Base-by-base conservation (phyloP, 163 green algal species). In the Botryococcus braunii region DNA sequence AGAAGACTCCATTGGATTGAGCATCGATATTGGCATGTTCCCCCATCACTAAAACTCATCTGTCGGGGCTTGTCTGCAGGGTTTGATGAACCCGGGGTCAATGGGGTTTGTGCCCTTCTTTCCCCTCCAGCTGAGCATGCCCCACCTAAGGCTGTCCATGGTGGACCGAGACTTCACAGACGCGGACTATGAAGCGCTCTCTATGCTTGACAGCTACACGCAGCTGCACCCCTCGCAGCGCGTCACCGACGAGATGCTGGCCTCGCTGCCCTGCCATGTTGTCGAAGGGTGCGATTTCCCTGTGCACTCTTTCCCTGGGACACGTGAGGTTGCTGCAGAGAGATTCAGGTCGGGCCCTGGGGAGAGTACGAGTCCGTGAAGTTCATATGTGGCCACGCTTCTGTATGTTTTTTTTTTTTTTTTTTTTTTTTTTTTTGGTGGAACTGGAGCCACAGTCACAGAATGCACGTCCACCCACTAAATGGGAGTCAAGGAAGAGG, bases 111-210 rank as follows among this genome's bases (percentile, higher is more conserved):
- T 29, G 17, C 46, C 21, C 46, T 55, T 55, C 21, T 55, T 21
- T 55, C 17, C 21, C 17, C 46, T 21, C 46, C 2, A 40, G 52
- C n/a, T 62, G 2, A 31, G 37, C 17, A 27, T 62, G 52, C 29
- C 35, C 3, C 2, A 62, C 17, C 1, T 5, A 31, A 40, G 21
- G 37, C 21, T 55, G 46, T 55, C 17, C 21, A 27, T 29, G 11
- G n/a, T 13, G 8, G 40, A 35, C 56, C 40, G 56, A 27, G 29
- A 63, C 29, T 63, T 63, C 29, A 39, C n/a, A 29, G 56, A 63
- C 17, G 56, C 9, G 1, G 56, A 63, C 56, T 63, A 63, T 46
- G 56, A 63, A 9, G 56, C 56, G 25, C 56, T 63, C 34, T 21
- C 41, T 2, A 17, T 47, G 27, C 56, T 63, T 34, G 56, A 63